These are phyloP conservation scores for Orbilia blumenaviensis DNA, from an alignment of 2,329 filamentous ascomycete species.

Conservation along the genomic window DNA sequence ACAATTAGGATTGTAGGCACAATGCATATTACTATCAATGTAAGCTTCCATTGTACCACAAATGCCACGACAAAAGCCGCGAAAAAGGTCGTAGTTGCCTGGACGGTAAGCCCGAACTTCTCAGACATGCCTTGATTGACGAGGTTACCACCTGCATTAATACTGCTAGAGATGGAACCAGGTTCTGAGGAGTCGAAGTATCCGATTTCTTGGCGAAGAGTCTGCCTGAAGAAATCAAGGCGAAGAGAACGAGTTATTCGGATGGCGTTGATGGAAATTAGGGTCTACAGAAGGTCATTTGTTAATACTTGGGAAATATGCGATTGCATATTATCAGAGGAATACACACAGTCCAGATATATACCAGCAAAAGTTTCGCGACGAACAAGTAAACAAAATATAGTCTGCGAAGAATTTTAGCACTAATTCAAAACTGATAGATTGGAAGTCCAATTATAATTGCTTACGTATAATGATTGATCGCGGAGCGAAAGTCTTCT, in stretches of 20 bases:
- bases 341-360: conserved; percentile 66
- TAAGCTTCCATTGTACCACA: conserved; percentile 68
- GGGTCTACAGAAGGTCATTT: neutral
- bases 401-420: conserved; percentile 59
- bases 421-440: neutral
- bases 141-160: conserved; percentile 71
- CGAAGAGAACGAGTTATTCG: conserved; percentile 15
- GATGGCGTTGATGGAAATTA: conserved; percentile 21
- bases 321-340: conserved; percentile 61
- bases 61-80: conserved; percentile 68
- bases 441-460: conserved; percentile 56
- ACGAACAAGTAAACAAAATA: conserved; percentile 77
- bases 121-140: conserved; percentile 68
- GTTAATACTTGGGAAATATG: no score
- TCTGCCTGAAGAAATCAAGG: conserved; percentile 23
- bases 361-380: conserved; percentile 71
- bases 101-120: conserved; percentile 67
- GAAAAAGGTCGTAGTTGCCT: conserved; percentile 67
- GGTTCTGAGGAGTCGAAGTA: conserved; percentile 69
- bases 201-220: conserved; percentile 71
- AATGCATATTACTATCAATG: conserved; percentile 68
- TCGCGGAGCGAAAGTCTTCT: conserved; percentile 59
- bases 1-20: conserved; percentile 64
- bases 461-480: conserved; percentile 44
- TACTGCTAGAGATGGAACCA: conserved; percentile 60